These are phyloP conservation scores for Amanita polypyramis DNA, from an alignment of 768 basidiomycete species.

Conservation along the genomic window DNA sequence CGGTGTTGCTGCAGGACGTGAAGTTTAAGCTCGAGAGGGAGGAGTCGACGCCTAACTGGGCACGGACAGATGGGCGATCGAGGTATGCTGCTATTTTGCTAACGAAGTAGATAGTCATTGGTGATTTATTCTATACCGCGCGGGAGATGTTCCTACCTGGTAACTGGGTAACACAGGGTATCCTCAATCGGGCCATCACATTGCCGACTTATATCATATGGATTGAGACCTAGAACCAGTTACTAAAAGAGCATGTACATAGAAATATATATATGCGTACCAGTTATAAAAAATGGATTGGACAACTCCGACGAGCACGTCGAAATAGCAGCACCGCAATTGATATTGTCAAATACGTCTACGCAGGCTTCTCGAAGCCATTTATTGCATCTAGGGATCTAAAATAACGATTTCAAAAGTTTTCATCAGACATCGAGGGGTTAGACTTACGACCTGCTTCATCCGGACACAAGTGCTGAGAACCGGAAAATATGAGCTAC, in stretches of 20 bases:
- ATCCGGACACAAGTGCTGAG: constrained; percentile 41
- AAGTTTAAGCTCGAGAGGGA: constrained; percentile 22
- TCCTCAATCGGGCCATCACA: constrained; percentile 40
- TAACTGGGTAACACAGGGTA: constrained; percentile 51
- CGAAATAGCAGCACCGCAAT: constrained; percentile 47
- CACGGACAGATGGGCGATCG: constrained; percentile 41
- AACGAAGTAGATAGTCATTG: constrained; percentile 1
- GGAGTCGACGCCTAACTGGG: constrained; percentile 52
- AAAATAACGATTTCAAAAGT: neutral
- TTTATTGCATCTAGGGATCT: constrained; percentile 54
- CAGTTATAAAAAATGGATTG: constrained; percentile 27
- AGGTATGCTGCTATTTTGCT: constrained; percentile 57
- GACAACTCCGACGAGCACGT: constrained; percentile 53
- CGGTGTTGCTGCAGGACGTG: constrained; percentile 23
- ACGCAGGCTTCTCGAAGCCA: constrained; percentile 47
- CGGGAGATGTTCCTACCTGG: constrained; percentile 15
- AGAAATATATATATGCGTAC: constrained; percentile 18
- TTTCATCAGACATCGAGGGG: neutral
- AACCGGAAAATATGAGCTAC: constrained; percentile 22
- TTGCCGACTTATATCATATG: constrained; percentile 59
- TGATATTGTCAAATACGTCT: constrained; percentile 51
- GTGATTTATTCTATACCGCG: too few relatives aligned
- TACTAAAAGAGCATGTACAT: neutral
- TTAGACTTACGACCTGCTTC: constrained; percentile 40
- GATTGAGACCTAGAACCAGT: constrained; percentile 30